Conservation (phyloP, 2,329 filamentous ascomycete species). For the Penicillium hordei region DNA sequence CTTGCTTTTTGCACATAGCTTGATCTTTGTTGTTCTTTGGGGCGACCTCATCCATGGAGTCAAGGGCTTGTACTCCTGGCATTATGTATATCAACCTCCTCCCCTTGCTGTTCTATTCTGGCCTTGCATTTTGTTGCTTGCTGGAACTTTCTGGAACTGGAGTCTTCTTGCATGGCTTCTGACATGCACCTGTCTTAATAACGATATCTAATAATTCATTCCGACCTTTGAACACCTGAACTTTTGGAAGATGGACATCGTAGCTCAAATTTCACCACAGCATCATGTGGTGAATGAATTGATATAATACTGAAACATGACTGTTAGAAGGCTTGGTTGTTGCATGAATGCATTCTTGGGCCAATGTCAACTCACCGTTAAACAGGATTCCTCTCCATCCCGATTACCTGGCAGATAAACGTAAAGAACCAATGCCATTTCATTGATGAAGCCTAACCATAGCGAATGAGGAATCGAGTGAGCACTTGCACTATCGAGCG, state of each 20-base stretch:
- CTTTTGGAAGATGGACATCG: not conserved
- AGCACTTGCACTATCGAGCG: not conserved
- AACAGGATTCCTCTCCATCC: conserved; percentile 46
- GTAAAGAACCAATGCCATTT: conserved; percentile 48
- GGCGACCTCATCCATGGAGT: conserved; percentile 19
- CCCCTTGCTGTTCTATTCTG: not conserved
- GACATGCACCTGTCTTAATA: conserved; percentile 23
- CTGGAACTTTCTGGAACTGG: conserved; percentile 4
- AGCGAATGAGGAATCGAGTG: not conserved
- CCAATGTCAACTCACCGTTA: conserved; percentile 40
- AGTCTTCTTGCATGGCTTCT: conserved; percentile 12
- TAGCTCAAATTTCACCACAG: not conserved
- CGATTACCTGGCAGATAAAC: conserved; percentile 46
- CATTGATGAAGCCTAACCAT: conserved; percentile 44
- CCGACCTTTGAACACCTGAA: not conserved
- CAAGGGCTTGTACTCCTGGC: conserved; percentile 19
- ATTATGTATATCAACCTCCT: conserved; percentile 25
- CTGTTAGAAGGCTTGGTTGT: not conserved
- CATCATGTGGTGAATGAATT: conserved; percentile 43
- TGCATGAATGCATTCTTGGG: not conserved
- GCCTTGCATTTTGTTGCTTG: not conserved
- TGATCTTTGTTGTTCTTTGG: conserved; percentile 22
- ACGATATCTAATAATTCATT: conserved; percentile 18
- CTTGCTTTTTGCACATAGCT: conserved; percentile 25
- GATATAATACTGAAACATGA: conserved; percentile 43